Base-by-base conservation (phyloP, 768 basidiomycete species). In the Dentipellis sp. region DNA sequence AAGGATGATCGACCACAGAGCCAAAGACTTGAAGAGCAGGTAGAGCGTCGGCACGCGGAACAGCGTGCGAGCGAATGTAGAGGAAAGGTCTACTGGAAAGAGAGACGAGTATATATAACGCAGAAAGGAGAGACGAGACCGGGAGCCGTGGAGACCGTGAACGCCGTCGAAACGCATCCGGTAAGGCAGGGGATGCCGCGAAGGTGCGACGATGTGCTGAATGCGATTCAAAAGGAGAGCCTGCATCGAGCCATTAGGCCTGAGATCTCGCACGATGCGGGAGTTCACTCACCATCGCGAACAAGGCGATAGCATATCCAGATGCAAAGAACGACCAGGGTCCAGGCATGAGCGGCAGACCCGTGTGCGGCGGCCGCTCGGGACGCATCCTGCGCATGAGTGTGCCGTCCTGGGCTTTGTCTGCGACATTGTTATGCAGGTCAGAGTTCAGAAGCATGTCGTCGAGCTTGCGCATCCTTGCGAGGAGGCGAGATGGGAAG, bases 311-410 rank as follows among this genome's bases (percentile, higher is more conserved):
- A 60, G 85, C 79, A 66, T 91, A 91, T 1, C 83, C 79, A 14
- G 86, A 88, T 0, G 83, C 84, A 55, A 88, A 73, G 72, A 91
- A 90, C 0, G 76, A 82, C 78, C 81, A 85, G 0, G 83, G 84
- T 0, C 82, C 83, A 0, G 84, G 82, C 47, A 83, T 62, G 11
- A 62, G 57, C 68, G 45, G 51, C 48, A 58, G 58, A 55, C 57
- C 37, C 19, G 34, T 10, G 53, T 59, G 45, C 40, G 62, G 57
- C 19, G 58, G 50, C 56, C 48, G 51, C 11, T 40, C 52, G 51
- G 55, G 53, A 45, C 51, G 59, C 45, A 23, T 42, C 19, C 54
- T 48, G 21, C 29, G 46, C 4, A 47, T 9, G 29, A 48, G 53
- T 8, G 54, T 21, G 21, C 29, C 52, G 19, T 56, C 61, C 4